Conservation (phyloP, 1,284 basidiomycete genomes). For the Ceratobasidium theobromae region DNA sequence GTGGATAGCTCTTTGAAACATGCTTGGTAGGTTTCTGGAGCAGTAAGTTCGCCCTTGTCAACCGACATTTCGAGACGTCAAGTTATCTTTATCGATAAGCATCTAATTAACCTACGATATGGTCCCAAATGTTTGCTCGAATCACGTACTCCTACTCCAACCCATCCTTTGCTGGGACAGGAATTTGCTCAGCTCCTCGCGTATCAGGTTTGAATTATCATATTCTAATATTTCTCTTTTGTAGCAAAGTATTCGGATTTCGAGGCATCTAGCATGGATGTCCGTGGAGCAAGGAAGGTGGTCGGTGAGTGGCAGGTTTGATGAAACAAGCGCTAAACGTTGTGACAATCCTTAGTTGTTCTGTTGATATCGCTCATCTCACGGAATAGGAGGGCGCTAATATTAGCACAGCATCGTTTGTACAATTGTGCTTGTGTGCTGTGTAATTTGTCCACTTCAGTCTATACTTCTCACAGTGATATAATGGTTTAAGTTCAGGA, state of each 20-base stretch:
- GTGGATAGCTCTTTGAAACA: slow-evolving; percentile 63
- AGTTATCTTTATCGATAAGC: neutral
- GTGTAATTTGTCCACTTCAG: slow-evolving; percentile 14
- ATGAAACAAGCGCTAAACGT: neutral
- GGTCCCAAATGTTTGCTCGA: slow-evolving; percentile 63
- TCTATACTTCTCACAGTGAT: neutral
- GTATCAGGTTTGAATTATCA: neutral
- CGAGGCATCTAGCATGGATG: neutral
- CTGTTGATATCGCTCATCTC: slow-evolving; percentile 1
- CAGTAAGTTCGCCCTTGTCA: slow-evolving; percentile 61
- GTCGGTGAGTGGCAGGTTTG: neutral
- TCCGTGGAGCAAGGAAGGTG: slow-evolving; percentile 6
- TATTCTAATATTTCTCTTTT: neutral
- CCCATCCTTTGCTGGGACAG: slow-evolving; percentile 58
- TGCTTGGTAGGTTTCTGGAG: slow-evolving; percentile 49
- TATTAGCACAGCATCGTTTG: slow-evolving; percentile 25
- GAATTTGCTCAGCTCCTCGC: slow-evolving; percentile 39
- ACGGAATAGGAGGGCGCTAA: slow-evolving; percentile 18
- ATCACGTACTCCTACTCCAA: slow-evolving; percentile 68
- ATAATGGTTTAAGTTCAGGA: too few species aligned
- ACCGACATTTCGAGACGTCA: neutral
- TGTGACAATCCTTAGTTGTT: neutral
- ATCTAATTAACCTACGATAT: slow-evolving; percentile 65
- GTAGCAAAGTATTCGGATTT: slow-evolving; percentile 15
- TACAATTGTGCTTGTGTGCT: slow-evolving; percentile 1